Evolutionary conservation across 768 basidiomycete species (phyloP), one percentile per base, ranked within the genome.

Genomic region (Artomyces pyxidatus): DNA sequence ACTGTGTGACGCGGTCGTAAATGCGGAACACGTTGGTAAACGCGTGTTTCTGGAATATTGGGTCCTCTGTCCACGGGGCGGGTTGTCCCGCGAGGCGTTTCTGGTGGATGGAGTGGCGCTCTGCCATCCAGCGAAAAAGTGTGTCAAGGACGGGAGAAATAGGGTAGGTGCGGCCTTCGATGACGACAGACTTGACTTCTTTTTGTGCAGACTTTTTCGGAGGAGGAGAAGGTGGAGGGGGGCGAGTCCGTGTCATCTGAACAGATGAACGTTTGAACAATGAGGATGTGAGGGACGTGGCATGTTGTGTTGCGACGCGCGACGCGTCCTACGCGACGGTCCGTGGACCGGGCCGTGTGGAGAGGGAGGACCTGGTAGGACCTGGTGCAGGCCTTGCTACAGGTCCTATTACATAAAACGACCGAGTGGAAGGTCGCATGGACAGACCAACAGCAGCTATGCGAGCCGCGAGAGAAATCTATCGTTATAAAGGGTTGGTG

Each of bases 1-100:
- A 90, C 57, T 90, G 88, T 26, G 75, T 78, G 16, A 73, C 73
- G 29, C 77, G 78, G 67, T 90, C 88, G 38, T 81, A 71, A 7
- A 88, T 78, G 29, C 88, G 83, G 59, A 75, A 90, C 0, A 82
- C 76, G 58, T 88, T 87, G 65, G 85, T 87, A 60, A 88, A 88
- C 26, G 70, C 72, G 55, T 78, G 73, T 11, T 67, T 58, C 2
- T 61, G 68, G 17, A 90, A 68, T 43, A 83, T 76, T 3, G 63
- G 58, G 59, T 90, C 84, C 1, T 72, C 61, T 0, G 86, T 86
- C 87, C 88, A 90, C 35, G 66, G 65, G 39, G 38, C 52, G 11
- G 58, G 50, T 37, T 58, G 49, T 19, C 64, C 64, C 6, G 60
- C 56, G 6, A 63, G 48, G 28, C 65, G 62, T 22, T 57, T 57